Evolutionary conservation across 2,329 filamentous ascomycete species (phyloP).

Genomic region (Microdochium paspali): DNA sequence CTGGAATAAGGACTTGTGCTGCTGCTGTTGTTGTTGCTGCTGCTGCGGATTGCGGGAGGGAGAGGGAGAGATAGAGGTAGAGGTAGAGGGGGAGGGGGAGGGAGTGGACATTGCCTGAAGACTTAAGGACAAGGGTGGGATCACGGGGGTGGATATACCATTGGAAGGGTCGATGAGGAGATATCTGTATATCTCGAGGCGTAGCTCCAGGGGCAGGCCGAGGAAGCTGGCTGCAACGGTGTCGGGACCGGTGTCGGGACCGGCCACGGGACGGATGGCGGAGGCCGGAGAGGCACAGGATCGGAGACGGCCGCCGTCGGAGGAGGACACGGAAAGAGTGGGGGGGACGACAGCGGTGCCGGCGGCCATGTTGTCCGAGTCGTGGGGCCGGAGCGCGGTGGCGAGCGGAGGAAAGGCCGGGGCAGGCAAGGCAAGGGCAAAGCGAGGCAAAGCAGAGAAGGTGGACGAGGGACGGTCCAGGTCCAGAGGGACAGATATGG

Average conservation of each 20-base stretch:
- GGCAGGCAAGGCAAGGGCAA: background rate
- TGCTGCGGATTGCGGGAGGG: background rate
- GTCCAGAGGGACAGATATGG: too few species aligned
- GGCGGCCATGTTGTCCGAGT: too few species aligned
- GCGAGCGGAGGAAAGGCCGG: background rate
- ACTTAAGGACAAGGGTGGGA: background rate
- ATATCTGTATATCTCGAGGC: conserved; percentile 33
- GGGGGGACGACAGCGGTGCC: too few species aligned
- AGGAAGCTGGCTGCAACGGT: conserved; percentile 19
- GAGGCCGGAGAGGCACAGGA: too few species aligned
- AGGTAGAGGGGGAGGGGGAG: conserved; percentile 6
- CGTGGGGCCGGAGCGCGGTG: too few species aligned
- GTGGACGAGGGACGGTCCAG: too few species aligned
- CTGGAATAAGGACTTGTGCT: background rate
- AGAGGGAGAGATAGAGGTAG: too few species aligned
- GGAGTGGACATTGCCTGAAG: conserved; percentile 2
- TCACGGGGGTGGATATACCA: background rate
- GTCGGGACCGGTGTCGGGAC: background rate
- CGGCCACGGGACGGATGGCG: background rate
- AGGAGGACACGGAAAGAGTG: too few species aligned
- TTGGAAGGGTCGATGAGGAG: conserved; percentile 26
- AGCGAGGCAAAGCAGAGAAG: background rate
- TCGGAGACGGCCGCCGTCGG: too few species aligned
- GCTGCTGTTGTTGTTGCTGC: background rate
- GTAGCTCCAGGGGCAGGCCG: conserved; percentile 33